Percentiles rank a stretch among this genome's conserved stretches.
Conservation (phyloP, 495 filamentous ascomycete species). For the Astrothelium macrocarpum region DNA sequence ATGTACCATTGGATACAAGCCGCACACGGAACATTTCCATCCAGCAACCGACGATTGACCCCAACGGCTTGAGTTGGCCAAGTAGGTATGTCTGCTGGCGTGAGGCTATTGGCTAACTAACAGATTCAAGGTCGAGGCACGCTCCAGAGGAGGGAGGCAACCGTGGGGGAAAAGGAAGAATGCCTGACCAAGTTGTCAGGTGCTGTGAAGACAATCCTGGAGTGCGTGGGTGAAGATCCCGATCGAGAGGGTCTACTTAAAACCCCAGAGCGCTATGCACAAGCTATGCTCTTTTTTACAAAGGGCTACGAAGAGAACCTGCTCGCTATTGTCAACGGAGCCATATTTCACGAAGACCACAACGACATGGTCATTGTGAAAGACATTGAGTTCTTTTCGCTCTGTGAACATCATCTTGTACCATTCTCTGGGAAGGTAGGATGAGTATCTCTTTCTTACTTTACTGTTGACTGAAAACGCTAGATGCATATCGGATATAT, state of each 20-base stretch:
- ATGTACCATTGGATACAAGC: conserved; percentile 37
- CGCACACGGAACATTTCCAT: conserved; percentile 52
- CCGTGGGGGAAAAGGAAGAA: conserved; percentile 55
- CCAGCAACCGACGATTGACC: conserved; percentile 55
- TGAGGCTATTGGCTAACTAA: conserved; percentile 8
- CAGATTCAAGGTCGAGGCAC: conserved; percentile 57
- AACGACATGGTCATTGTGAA: conserved; percentile 93
- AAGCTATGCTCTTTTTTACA: conserved; percentile 91
- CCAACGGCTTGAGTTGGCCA: conserved; percentile 59
- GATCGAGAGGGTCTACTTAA: conserved; percentile 74
- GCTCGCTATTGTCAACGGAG: conserved; percentile 76
- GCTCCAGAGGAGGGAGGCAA: conserved; percentile 70
- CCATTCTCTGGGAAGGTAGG: conserved; percentile 82
- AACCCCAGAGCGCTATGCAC: conserved; percentile 81
- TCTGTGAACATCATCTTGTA: conserved; percentile 94
- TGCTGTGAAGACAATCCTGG: conserved; percentile 76
- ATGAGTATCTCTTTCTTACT: neutral
- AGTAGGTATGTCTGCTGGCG: conserved; percentile 37
- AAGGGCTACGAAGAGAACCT: conserved; percentile 94
- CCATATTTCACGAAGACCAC: conserved; percentile 88
- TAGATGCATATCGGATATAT: conserved; percentile 99
- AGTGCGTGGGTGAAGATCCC: conserved; percentile 89
- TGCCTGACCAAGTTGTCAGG: conserved; percentile 66
- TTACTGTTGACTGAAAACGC: neutral
- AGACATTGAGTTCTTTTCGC: conserved; percentile 84